phyloP scores from a whole-genome alignment of 352 stramenopile species.

The Phytophthora boehmeriae region DNA sequence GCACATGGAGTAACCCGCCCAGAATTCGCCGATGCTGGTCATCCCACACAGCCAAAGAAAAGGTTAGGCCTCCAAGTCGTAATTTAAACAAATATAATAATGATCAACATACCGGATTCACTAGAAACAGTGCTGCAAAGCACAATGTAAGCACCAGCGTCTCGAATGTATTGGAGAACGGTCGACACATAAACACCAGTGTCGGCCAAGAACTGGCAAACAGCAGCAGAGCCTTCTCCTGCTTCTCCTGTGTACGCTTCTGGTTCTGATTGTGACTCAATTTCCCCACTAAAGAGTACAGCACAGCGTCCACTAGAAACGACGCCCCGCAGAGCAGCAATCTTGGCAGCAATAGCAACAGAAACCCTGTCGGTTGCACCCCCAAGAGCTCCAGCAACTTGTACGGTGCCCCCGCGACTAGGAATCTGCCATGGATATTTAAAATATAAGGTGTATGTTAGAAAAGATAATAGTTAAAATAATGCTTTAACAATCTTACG shows the following conservation, averaged over 20 bases:
- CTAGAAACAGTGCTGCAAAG: slow-evolving; percentile 55
- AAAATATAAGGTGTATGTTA: slow-evolving; percentile 21
- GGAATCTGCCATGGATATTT: slow-evolving; percentile 33
- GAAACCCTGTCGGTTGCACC: slow-evolving; percentile 39
- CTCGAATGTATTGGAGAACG: slow-evolving; percentile 85
- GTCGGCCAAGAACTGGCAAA: slow-evolving; percentile 80
- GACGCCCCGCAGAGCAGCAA: slow-evolving; percentile 67
- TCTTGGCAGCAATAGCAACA: slow-evolving; percentile 62
- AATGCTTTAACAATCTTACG: slow-evolving; percentile 39
- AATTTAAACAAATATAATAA: neutral
- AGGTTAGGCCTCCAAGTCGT: neutral
- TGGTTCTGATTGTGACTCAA: slow-evolving; percentile 26
- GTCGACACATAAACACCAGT: slow-evolving; percentile 67
- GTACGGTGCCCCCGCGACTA: slow-evolving; percentile 60
- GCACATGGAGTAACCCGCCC: slow-evolving; percentile 38
- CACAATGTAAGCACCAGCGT: slow-evolving; percentile 65
- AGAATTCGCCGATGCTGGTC: slow-evolving; percentile 49
- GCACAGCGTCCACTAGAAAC: slow-evolving; percentile 54
- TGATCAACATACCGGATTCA: slow-evolving; percentile 41
- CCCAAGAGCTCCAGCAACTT: slow-evolving; percentile 47
- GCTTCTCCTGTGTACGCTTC: slow-evolving; percentile 25
- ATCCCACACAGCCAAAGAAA: slow-evolving; percentile 1
- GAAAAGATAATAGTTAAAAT: slow-evolving; percentile 7
- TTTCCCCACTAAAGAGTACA: slow-evolving; percentile 49
- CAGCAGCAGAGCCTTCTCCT: slow-evolving; percentile 38